A percentile compares a stretch with the other conserved stretches of the same genome.
These are phyloP conservation scores for Alternaria postmessia DNA, from an alignment of 2,329 filamentous ascomycete species.

Conservation along the genomic window DNA sequence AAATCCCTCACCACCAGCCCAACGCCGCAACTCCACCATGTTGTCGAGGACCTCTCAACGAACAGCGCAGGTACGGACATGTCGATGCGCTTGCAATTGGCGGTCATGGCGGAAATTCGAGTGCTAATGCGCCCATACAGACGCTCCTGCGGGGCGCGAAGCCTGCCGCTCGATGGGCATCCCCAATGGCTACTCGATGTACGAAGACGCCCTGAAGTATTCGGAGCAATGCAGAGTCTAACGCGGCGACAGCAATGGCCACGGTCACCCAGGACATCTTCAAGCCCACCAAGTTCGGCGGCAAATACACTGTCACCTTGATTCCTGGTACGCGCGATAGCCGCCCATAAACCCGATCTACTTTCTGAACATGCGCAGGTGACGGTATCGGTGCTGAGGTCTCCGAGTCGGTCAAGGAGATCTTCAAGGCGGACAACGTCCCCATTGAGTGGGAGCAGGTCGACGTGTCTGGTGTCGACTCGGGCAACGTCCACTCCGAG, in stretches of 20 bases:
- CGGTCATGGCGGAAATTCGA: constrained; percentile 4
- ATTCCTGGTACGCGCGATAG: constrained; percentile 76
- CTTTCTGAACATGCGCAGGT: constrained; percentile 56
- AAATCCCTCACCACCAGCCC: constrained; percentile 47
- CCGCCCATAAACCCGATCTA: constrained; percentile 16
- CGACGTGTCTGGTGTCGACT: constrained; percentile 90
- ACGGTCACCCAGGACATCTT: constrained; percentile 95
- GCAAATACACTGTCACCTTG: constrained; percentile 98
- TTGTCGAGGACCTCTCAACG: constrained; percentile 55
- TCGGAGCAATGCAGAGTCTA: constrained; percentile 16
- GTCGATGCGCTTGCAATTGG: constrained; percentile 35
- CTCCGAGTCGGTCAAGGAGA: constrained; percentile 96
- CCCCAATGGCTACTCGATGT: constrained; percentile 64
- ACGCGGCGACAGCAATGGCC: constrained; percentile 46
- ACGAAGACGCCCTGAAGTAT: constrained; percentile 40
- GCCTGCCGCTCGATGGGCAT: constrained; percentile 58
- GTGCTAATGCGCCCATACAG: constrained; percentile 51
- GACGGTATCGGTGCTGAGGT: constrained; percentile 99
- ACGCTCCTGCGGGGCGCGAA: constrained; percentile 65
- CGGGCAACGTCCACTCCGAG: constrained; percentile 86
- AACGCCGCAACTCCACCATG: constrained; percentile 49
- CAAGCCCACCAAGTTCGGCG: constrained; percentile 98
- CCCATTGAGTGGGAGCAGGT: constrained; percentile 99
- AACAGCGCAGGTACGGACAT: constrained; percentile 58
- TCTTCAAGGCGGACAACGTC: constrained; percentile 99